Conservation (phyloP, 1,139 yeast species). For the Geotrichum fermentans region DNA sequence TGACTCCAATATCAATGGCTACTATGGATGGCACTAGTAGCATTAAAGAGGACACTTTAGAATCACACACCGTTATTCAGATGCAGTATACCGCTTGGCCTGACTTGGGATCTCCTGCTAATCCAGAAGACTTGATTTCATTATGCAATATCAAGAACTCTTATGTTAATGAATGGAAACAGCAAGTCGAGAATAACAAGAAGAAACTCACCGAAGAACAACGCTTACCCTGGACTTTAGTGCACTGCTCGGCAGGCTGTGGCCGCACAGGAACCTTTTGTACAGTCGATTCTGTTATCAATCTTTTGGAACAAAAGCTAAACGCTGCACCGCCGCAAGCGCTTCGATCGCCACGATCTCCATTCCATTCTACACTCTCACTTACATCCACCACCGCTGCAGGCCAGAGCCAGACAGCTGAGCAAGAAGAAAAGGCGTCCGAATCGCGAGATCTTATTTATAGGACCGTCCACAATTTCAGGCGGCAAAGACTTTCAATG, state of each 20-base stretch:
- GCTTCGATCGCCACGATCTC: not conserved
- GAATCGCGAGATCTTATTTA: constrained; percentile 48
- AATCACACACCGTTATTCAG: constrained; percentile 46
- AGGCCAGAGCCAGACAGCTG: too few relatives aligned
- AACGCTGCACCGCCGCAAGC: not conserved
- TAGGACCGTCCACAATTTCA: constrained; percentile 52
- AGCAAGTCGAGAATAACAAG: constrained; percentile 27
- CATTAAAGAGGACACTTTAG: not conserved
- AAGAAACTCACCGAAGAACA: not conserved
- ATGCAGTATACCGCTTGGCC: constrained; percentile 76
- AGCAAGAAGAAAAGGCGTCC: not conserved
- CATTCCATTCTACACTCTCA: not conserved
- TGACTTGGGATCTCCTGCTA: constrained; percentile 66
- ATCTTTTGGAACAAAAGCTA: constrained; percentile 36
- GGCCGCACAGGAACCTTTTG: constrained; percentile 89
- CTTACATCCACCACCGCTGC: not conserved
- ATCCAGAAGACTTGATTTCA: constrained; percentile 49
- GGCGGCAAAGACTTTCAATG: constrained; percentile 75
- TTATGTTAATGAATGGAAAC: constrained; percentile 23
- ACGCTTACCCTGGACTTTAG: constrained; percentile 46
- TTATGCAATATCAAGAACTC: constrained; percentile 47
- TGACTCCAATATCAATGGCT: constrained; percentile 7
- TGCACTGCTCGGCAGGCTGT: constrained; percentile 90
- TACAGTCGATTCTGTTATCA: constrained; percentile 62
- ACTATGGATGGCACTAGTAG: not conserved